These are phyloP conservation scores for Ceratocystis ficicola DNA, from an alignment of 2,329 filamentous ascomycete genomes.

Conservation along the genomic window DNA sequence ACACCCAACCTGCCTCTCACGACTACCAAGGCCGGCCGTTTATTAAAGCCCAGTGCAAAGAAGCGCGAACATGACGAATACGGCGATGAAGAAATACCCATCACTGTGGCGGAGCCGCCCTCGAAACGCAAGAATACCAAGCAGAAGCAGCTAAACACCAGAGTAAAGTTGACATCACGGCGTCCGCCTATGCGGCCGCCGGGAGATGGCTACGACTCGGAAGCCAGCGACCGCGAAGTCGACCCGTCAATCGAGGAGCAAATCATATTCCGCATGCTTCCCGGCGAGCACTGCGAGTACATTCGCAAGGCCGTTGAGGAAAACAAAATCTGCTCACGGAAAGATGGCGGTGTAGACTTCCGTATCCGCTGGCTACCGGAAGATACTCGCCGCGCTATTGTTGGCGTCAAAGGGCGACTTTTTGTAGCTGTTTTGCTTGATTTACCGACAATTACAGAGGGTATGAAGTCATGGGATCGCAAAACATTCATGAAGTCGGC, in stretches of 20 bases:
- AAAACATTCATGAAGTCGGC: constrained; percentile 80
- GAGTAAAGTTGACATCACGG: constrained; percentile 36
- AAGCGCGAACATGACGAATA: constrained; percentile 48
- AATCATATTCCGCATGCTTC: constrained; percentile 77
- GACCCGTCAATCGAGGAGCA: constrained; percentile 86
- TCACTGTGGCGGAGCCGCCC: constrained; percentile 29
- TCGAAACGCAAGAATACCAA: constrained; percentile 34
- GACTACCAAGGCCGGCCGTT: constrained; percentile 49
- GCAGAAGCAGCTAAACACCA: constrained; percentile 31
- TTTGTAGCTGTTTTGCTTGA: constrained; percentile 75
- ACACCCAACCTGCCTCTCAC: constrained; percentile 26
- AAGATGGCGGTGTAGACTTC: constrained; percentile 62
- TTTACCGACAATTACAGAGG: constrained; percentile 74
- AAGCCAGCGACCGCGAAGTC: constrained; percentile 76
- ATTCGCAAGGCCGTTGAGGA: constrained; percentile 64
- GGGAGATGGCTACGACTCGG: constrained; percentile 91
- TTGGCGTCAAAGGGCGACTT: constrained; percentile 55
- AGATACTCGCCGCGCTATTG: constrained; percentile 59
- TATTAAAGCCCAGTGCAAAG: constrained; percentile 49
- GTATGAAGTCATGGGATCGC: constrained; percentile 73
- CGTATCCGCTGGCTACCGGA: constrained; percentile 66
- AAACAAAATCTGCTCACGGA: constrained; percentile 57
- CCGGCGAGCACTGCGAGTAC: constrained; percentile 76
- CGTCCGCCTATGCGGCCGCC: constrained; percentile 54
- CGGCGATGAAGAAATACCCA: constrained; percentile 37